phyloP scores from a whole-genome alignment of 2,329 filamentous ascomycete genomes.

The Talaromyces amestolkiae region DNA sequence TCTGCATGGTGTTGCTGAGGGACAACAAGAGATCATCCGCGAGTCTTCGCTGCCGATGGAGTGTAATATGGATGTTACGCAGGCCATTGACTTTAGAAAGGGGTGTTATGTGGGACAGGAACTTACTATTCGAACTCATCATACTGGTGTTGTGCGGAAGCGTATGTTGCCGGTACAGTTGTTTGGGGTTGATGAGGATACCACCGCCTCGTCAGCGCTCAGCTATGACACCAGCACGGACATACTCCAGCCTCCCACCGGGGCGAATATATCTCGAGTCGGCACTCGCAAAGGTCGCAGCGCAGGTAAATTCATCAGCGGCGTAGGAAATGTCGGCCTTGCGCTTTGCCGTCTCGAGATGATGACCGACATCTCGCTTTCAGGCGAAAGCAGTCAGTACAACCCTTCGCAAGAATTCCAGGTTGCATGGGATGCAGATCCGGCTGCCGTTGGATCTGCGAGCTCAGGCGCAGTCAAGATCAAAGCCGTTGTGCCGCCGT shows the following conservation, averaged over 20 bases:
- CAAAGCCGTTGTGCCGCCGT: slow-evolving; percentile 81
- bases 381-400: slow-evolving; percentile 63
- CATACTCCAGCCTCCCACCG: slow-evolving; percentile 34
- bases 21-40: slow-evolving; percentile 70
- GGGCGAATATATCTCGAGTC: slow-evolving; percentile 55
- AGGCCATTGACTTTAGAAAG: slow-evolving; percentile 87
- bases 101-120: slow-evolving; percentile 98
- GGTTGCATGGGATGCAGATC: slow-evolving; percentile 50
- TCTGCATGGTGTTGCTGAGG: slow-evolving; percentile 78
- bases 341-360: slow-evolving; percentile 82
- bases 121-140: slow-evolving; percentile 90
- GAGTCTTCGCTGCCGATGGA: slow-evolving; percentile 79
- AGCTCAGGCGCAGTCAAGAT: slow-evolving; percentile 50
- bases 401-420: slow-evolving; percentile 62
- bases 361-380: slow-evolving; percentile 78
- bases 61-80: slow-evolving; percentile 81
- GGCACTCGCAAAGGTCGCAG: slow-evolving; percentile 59
- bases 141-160: slow-evolving; percentile 90
- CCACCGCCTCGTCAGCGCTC: slow-evolving; percentile 37
- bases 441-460: slow-evolving; percentile 27
- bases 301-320: slow-evolving; percentile 75
- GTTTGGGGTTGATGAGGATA: slow-evolving; percentile 53
- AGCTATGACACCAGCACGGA: slow-evolving; percentile 32
- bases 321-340: slow-evolving; percentile 81
- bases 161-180: slow-evolving; percentile 77